Evolutionary conservation across 306 rosid genomes (phyloP).

Genomic region (Trifolium fragiferum): DNA sequence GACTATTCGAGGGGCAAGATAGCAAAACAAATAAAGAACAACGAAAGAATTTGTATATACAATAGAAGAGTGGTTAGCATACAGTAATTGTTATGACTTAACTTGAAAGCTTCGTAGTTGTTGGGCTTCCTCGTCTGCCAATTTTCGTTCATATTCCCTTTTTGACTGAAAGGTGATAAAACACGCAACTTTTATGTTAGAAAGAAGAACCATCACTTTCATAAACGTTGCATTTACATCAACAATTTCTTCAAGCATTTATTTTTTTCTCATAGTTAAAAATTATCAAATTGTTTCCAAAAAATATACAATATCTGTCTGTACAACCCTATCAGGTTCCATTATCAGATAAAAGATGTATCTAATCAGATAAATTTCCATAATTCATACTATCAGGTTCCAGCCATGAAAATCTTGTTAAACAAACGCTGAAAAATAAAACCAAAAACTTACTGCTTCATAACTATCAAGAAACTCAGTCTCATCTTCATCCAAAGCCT

Average conservation of each 20-base stretch:
- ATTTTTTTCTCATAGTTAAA: conserved; percentile 28
- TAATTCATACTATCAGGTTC: conserved; percentile 5
- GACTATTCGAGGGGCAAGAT: conserved; percentile 4
- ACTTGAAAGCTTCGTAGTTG: conserved; percentile 82
- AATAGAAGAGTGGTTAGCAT: neutral
- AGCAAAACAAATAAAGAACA: neutral
- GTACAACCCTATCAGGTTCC: conserved; percentile 6
- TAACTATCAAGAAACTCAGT: conserved; percentile 83
- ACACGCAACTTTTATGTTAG: conserved; percentile 16
- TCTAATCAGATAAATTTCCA: conserved; percentile 12
- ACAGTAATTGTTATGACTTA: conserved; percentile 34
- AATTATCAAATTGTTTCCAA: conserved; percentile 15
- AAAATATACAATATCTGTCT: conserved; percentile 2
- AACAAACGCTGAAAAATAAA: conserved; percentile 28
- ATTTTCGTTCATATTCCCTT: conserved; percentile 76
- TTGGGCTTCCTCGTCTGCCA: conserved; percentile 79
- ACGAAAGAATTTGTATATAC: conserved; percentile 9
- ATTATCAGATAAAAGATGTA: neutral
- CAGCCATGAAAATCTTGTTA: conserved; percentile 6
- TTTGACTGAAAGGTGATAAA: conserved; percentile 56
- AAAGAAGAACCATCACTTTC: conserved; percentile 19
- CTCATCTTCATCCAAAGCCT: conserved; percentile 96
- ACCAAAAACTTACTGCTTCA: conserved; percentile 59
- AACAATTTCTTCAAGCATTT: conserved; percentile 25
- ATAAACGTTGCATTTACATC: conserved; percentile 20